Evolutionary conservation across 441 rosid species (phyloP).

Genomic region (Syzygium malaccense): DNA sequence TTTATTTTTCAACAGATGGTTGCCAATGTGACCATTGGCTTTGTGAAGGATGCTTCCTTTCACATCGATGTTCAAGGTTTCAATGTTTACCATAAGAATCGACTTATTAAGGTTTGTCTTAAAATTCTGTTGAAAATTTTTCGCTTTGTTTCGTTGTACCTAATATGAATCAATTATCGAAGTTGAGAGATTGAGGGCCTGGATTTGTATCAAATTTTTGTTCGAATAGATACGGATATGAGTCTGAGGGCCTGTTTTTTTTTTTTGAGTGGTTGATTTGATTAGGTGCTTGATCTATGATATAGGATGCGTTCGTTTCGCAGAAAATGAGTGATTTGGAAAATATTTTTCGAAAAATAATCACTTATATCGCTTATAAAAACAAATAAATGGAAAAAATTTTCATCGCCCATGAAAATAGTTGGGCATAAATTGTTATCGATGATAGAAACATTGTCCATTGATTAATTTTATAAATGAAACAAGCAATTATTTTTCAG

Average conservation of each 20-base stretch:
- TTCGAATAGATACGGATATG: not conserved
- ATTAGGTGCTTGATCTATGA: not conserved
- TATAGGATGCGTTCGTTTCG: too few species aligned
- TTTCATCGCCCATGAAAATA: too few species aligned
- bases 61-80: conserved; percentile 16
- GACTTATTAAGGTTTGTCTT: conserved; percentile 16
- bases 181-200: not conserved
- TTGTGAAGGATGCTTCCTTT: conserved; percentile 22
- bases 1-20: conserved; percentile 11
- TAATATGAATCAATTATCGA: not conserved
- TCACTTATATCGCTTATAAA: too few species aligned
- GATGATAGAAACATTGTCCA: too few species aligned
- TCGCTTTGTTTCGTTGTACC: not conserved
- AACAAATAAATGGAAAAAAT: too few species aligned
- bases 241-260: not conserved
- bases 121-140: not conserved
- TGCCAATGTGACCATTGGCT: conserved; percentile 19
- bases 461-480: too few species aligned
- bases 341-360: too few species aligned
- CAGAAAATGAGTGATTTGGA: too few species aligned
- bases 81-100: conserved; percentile 20
- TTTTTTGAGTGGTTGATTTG: not conserved
- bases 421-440: too few species aligned
- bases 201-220: not conserved
- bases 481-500: too few species aligned